Evolutionary conservation across 2,329 filamentous ascomycete species (phyloP), one percentile per base, ranked within the genome.

Genomic region (Epichloe aotearoae): DNA sequence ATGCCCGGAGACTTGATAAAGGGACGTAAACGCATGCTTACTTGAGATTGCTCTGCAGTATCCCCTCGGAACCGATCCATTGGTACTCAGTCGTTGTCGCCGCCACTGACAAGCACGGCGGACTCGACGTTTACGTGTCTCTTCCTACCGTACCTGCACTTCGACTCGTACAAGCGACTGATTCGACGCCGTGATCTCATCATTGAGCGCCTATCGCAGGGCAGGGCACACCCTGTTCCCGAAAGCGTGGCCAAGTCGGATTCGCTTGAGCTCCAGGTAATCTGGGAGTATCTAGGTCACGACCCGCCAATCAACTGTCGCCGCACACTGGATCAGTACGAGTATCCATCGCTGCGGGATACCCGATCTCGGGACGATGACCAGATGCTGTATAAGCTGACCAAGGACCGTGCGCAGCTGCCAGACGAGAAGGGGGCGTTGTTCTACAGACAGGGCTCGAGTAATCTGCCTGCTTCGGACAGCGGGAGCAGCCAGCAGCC

Each of bases 331-430:
- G 80, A 84, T 52, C 80, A 84, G 55, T 84, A 74, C 50, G 79
- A 77, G 0, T 82, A 83, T 50, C 80, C 80, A 0, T 79, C 77
- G 2, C 65, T 84, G 0, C 67, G 73, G 10, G 79, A 83, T 36
- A 83, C 80, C 0, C 65, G 77, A 41, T 75, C 77, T 0, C 67
- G 80, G 17, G 81, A 84, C 41, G 78, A 81, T 42, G 80, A 84
- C 41, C 80, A 84, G 60, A 83, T 84, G 76, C 64, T 84, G 6
- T 84, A 83, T 62, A 84, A 84, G 56, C 65, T 83, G 2, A 81
- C 78, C 2, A 80, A 79, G 56, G 67, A 75, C 50, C 63, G 72
- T 2, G 51, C 56, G 1, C 58, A 58, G 12, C 43, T 50, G 3
- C 33, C 54, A 1, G 58, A 59, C 0, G 50, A 62, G 5, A 58